Evolutionary conservation across 805 yeast species (phyloP).

Genomic region (Kodamaea lidongshanica): DNA sequence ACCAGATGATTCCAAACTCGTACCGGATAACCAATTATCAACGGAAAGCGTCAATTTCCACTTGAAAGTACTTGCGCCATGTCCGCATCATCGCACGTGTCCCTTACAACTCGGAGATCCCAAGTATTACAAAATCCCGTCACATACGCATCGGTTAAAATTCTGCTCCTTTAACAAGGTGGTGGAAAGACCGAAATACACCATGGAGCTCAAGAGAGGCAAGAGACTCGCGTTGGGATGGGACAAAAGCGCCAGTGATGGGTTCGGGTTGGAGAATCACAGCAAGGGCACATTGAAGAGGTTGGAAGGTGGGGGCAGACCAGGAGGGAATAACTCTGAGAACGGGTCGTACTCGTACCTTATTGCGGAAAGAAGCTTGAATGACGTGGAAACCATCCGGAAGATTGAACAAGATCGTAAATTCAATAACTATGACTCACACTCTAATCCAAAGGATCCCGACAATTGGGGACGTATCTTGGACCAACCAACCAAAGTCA

Average conservation of each 20-base stretch:
- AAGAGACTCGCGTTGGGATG: conserved; percentile 65
- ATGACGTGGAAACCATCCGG: conserved; percentile 35
- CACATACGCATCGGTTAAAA: conserved; percentile 53
- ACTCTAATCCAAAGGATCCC: conserved; percentile 17
- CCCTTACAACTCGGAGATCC: conserved; percentile 81
- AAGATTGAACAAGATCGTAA: conserved; percentile 35
- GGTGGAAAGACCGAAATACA: conserved; percentile 70
- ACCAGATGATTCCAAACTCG: conserved; percentile 15
- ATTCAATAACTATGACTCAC: conserved; percentile 17
- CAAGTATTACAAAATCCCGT: conserved; percentile 48
- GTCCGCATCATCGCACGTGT: conserved; percentile 80
- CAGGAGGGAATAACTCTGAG: conserved; percentile 65
- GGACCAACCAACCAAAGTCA: conserved; percentile 64
- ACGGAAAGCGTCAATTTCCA: conserved; percentile 40
- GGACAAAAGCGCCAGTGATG: conserved; percentile 51
- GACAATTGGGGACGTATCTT: conserved; percentile 69
- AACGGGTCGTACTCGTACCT: conserved; percentile 68
- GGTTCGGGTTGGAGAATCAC: conserved; percentile 44
- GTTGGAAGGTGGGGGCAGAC: conserved; percentile 71
- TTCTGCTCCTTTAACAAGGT: conserved; percentile 73
- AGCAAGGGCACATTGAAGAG: conserved; percentile 24
- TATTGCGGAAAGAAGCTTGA: conserved; percentile 54
- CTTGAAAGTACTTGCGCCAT: conserved; percentile 76
- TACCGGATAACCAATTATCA: conserved; percentile 6
- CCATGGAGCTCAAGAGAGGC: conserved; percentile 84